Conservation (phyloP, 257 asterid species). For the Buddleja alternifolia region DNA sequence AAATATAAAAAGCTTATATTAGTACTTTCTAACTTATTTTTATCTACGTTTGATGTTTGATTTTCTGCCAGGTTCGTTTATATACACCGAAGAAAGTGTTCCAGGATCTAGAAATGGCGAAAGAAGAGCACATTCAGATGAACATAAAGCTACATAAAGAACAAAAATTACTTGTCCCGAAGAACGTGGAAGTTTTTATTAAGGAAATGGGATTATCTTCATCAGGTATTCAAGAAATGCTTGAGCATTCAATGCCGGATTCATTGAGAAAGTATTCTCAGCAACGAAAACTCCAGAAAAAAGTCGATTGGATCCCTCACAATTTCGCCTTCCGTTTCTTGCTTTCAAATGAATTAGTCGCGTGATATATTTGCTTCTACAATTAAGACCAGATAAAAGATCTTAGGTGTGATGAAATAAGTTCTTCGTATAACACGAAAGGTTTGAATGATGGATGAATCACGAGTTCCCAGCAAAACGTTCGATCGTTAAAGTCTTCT, state of each 20-base stretch:
- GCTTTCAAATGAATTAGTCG: conserved; percentile 57
- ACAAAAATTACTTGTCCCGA: conserved; percentile 65
- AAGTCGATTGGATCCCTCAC: conserved; percentile 72
- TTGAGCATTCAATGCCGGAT: conserved; percentile 56
- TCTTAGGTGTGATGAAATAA: not conserved
- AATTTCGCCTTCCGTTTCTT: conserved; percentile 67
- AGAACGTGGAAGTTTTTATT: conserved; percentile 62
- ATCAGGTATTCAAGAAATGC: conserved; percentile 50
- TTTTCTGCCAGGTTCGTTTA: conserved; percentile 62
- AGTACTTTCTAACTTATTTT: not conserved
- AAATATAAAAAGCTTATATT: not conserved
- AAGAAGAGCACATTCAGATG: conserved; percentile 85
- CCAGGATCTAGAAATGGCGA: conserved; percentile 86
- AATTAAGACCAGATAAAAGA: too few species aligned
- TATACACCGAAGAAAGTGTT: conserved; percentile 68
- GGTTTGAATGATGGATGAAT: conserved; percentile 50
- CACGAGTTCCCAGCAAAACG: conserved; percentile 21
- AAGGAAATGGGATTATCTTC: conserved; percentile 64
- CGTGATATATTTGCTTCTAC: conserved; percentile 9
- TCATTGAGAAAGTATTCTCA: conserved; percentile 35
- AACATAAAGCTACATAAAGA: conserved; percentile 63
- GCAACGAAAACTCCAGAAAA: conserved; percentile 57
- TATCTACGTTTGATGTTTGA: not conserved
- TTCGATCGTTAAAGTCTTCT: too few species aligned
- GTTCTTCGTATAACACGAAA: not conserved